Conservation (phyloP, 805 yeast genomes). For the Zygosaccharomyces bisporus region DNA sequence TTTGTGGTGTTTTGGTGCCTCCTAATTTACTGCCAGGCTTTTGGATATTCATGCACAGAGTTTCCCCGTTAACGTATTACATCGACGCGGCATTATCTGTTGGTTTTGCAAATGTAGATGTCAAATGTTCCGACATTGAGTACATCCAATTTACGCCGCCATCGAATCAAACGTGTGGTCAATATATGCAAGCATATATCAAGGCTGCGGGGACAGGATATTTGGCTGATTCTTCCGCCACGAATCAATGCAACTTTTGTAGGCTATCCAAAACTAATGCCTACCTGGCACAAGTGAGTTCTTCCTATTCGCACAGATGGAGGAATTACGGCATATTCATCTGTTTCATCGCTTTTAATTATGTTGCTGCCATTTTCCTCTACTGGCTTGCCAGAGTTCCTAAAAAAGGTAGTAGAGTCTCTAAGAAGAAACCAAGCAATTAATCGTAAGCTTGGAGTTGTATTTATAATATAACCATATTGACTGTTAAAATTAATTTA, state of each 20-base stretch:
- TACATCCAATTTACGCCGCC: constrained; percentile 51
- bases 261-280: constrained; percentile 50
- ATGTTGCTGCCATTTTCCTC: constrained; percentile 40
- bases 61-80: constrained; percentile 66
- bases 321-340: constrained; percentile 58
- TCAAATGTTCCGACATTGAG: constrained; percentile 49
- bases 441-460: background rate
- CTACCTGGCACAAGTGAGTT: constrained; percentile 48
- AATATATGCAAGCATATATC: constrained; percentile 44
- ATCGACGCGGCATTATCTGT: constrained; percentile 51
- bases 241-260: constrained; percentile 58
- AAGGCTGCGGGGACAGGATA: constrained; percentile 43
- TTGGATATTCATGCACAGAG: constrained; percentile 76
- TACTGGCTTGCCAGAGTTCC: constrained; percentile 76
- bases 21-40: constrained; percentile 62
- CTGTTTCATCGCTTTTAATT: constrained; percentile 48
- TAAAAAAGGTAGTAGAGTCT: constrained; percentile 36
- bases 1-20: constrained; percentile 73
- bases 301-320: constrained; percentile 44
- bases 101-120: constrained; percentile 50
- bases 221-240: constrained; percentile 44
- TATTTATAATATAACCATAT: background rate
- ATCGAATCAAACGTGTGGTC: constrained; percentile 53
- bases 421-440: constrained; percentile 12
- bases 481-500: background rate